These are phyloP conservation scores for Aleurites moluccanus DNA, from an alignment of 441 rosid genomes.

Conservation along the genomic window DNA sequence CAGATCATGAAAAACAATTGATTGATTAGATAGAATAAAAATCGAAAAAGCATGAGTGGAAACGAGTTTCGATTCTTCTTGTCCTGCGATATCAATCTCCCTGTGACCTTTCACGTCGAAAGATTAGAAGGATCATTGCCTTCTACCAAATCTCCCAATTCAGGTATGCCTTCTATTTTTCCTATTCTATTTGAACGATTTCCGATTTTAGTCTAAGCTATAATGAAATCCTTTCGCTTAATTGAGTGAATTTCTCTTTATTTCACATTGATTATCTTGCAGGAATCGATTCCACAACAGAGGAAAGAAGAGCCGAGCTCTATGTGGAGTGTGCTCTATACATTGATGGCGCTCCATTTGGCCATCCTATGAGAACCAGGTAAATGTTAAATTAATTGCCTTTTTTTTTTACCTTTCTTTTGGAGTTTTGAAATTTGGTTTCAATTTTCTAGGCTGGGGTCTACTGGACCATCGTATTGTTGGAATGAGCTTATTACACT, in stretches of 20 bases:
- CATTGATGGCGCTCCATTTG: slow-evolving; percentile 91
- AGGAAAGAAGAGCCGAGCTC: slow-evolving; percentile 71
- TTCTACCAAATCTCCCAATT: slow-evolving; percentile 42
- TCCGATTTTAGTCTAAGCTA: background rate
- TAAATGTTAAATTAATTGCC: slow-evolving; percentile 2
- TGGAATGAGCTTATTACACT: slow-evolving; percentile 89
- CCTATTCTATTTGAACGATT: background rate
- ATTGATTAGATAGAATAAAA: background rate
- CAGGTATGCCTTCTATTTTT: slow-evolving; percentile 38
- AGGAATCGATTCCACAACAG: slow-evolving; percentile 47
- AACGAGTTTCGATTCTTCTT: slow-evolving; percentile 96
- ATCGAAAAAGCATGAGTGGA: slow-evolving; percentile 47
- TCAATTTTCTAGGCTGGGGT: slow-evolving; percentile 53
- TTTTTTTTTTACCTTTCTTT: background rate
- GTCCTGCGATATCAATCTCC: slow-evolving; percentile 92
- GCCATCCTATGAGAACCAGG: slow-evolving; percentile 93
- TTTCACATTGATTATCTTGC: slow-evolving; percentile 20
- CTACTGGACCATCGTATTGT: slow-evolving; percentile 68
- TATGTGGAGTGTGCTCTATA: slow-evolving; percentile 81
- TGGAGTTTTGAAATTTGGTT: slow-evolving; percentile 2
- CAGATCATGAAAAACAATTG: slow-evolving; percentile 2
- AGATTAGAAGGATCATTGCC: slow-evolving; percentile 77
- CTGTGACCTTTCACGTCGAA: slow-evolving; percentile 86
- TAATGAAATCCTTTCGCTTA: background rate
- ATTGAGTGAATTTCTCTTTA: slow-evolving; percentile 1